Evolutionary conservation across 208 protist species (phyloP), one percentile per base, ranked within the genome.

Genomic region (Leishmania aethiopica): DNA sequence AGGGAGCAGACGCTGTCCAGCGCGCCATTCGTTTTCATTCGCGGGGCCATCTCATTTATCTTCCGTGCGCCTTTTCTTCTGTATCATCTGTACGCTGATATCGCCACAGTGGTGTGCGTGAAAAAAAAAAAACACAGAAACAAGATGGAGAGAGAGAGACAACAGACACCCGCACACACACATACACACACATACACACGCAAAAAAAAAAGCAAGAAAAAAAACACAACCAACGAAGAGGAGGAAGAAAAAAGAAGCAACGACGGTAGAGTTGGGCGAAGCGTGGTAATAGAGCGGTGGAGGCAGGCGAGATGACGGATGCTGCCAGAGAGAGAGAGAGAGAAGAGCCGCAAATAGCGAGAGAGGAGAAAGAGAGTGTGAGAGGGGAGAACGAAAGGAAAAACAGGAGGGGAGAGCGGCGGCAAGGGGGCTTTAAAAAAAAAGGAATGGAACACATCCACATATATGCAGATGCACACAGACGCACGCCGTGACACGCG

Each of bases 171-270:
- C 51, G 60, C 15, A 51, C 5, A 70, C 2, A 42, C 4, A 42
- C 0, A 42, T 0, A 42, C 2, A 40, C 37, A 40, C 2, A 2
- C 40, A 76, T 3, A 42, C 19, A 19, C 47, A 60, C 32, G 5
- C 47, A 22, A 40, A 22, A 60, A 72, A 80, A 55, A 70, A 71
- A 82, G 10, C 7, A 8, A 8, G 13, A 47, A 49, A 49, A 49
- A 49, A 49, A 11, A 47, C 40, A 45, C 42, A 0, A 45, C 1
- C 0, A 49, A 49, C 45, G 85, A 79, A 42, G 51, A 70, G 45
- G 62, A 77, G 60, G 1, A 77, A 60, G 11, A 66, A 71, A 17
- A 60, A 73, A 78, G 53, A 77, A 42, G 74, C 0, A 78, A 69
- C 79, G 22, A 7, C 59, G 8, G 55, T 35, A 77, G 71, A 42